Evolutionary conservation across 1,284 basidiomycete species (phyloP).

Genomic region (Cryptococcus sp.): DNA sequence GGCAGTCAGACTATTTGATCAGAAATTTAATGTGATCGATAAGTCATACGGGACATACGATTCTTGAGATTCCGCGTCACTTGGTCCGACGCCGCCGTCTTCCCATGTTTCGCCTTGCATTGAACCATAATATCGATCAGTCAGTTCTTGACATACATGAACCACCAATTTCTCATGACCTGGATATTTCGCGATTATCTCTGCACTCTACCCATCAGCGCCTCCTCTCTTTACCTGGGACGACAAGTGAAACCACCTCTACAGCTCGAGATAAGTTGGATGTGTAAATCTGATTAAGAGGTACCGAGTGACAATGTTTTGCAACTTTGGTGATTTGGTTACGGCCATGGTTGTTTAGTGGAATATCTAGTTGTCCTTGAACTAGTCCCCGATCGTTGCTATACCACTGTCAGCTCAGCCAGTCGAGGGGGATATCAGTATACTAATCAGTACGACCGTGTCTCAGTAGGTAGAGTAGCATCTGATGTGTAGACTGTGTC

Average conservation of each 20-base stretch:
- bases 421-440: conserved; percentile 2
- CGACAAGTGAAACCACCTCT: conserved; percentile 25
- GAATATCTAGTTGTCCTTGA: conserved; percentile 45
- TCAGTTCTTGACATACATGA: neutral
- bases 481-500: neutral
- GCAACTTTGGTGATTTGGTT: conserved; percentile 27
- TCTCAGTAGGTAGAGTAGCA: conserved; percentile 27
- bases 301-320: conserved; percentile 17
- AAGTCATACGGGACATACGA: neutral
- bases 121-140: neutral
- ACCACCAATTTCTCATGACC: neutral
- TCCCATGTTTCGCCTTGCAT: neutral
- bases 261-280: conserved; percentile 34
- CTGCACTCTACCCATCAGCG: too few species aligned
- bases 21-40: too few species aligned
- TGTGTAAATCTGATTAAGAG: conserved; percentile 25
- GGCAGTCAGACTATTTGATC: neutral
- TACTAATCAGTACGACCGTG: conserved; percentile 47
- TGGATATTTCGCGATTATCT: too few species aligned
- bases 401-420: neutral
- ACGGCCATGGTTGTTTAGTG: conserved; percentile 40
- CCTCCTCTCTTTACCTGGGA: neutral
- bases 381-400: conserved; percentile 38
- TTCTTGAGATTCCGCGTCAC: neutral
- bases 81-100: neutral